Evolutionary conservation across 352 stramenopile species (phyloP).

Genomic region (Blastocystis sp.): DNA sequence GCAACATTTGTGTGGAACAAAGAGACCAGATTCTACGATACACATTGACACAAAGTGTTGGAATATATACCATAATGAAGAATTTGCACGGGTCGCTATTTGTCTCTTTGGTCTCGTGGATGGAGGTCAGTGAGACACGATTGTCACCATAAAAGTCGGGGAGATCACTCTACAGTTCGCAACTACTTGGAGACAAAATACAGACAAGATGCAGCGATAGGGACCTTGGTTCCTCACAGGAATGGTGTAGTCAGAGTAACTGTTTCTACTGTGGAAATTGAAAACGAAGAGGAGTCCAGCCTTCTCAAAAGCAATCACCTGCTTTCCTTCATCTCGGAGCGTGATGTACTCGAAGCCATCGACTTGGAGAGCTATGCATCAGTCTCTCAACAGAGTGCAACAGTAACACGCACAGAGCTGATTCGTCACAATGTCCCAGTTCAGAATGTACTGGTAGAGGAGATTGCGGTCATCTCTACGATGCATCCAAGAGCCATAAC

Average conservation of each 20-base stretch:
- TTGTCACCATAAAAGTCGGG: constrained; percentile 52
- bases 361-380: neutral
- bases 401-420: constrained; percentile 36
- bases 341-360: constrained; percentile 56
- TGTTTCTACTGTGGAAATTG: constrained; percentile 61
- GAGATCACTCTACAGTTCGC: constrained; percentile 20
- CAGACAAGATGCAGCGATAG: constrained; percentile 54
- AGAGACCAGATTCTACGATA: constrained; percentile 3
- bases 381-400: neutral
- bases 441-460: constrained; percentile 60
- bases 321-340: constrained; percentile 61
- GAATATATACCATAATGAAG: constrained; percentile 16
- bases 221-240: constrained; percentile 2
- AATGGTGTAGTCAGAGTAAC: constrained; percentile 61
- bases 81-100: neutral
- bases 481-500: neutral
- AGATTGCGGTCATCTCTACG: constrained; percentile 58
- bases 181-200: neutral
- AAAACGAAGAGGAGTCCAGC: constrained; percentile 62
- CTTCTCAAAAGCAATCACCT: constrained; percentile 62
- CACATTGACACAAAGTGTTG: constrained; percentile 23
- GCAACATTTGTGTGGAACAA: neutral
- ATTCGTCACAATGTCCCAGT: constrained; percentile 60
- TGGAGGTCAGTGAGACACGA: neutral
- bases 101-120: neutral